Evolutionary conservation across 495 filamentous ascomycete species (phyloP).

Genomic region (Penicillium riverlandense): DNA sequence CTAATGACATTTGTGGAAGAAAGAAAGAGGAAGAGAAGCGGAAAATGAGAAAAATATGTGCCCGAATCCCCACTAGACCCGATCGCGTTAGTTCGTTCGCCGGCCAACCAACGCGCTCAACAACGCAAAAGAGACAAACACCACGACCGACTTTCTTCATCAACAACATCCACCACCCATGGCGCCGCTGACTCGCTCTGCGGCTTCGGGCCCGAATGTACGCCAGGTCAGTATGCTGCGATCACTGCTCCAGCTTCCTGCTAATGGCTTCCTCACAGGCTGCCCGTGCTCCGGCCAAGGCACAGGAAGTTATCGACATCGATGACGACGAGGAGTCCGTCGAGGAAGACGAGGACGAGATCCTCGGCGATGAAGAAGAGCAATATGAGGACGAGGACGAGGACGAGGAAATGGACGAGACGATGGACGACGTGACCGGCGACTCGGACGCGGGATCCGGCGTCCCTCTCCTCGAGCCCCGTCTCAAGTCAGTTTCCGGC

Average conservation of each 20-base stretch:
- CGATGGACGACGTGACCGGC: constrained; percentile 14
- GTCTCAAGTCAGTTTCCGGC: constrained; percentile 9
- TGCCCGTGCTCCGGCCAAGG: constrained; percentile 7
- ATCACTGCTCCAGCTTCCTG: background rate
- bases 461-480: constrained; percentile 12
- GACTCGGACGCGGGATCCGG: constrained; percentile 12
- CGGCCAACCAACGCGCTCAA: constrained; percentile 27
- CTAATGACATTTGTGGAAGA: constrained; percentile 79
- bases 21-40: constrained; percentile 47
- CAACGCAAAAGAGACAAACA: constrained; percentile 29
- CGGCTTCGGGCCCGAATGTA: constrained; percentile 2
- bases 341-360: constrained; percentile 20
- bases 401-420: constrained; percentile 23
- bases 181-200: constrained; percentile 24
- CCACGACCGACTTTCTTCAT: constrained; percentile 1
- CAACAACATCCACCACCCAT: constrained; percentile 8
- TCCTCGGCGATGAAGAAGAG: constrained; percentile 15
- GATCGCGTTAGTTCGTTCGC: constrained; percentile 5
- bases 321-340: constrained; percentile 30
- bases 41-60: constrained; percentile 18
- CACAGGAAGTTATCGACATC: constrained; percentile 34
- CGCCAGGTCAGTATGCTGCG: constrained; percentile 9
- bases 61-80: constrained; percentile 19
- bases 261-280: constrained; percentile 19
- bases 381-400: constrained; percentile 20